These are phyloP conservation scores for Annona squamosa DNA, from an alignment of 164 flowering plant species.

Conservation along the genomic window DNA sequence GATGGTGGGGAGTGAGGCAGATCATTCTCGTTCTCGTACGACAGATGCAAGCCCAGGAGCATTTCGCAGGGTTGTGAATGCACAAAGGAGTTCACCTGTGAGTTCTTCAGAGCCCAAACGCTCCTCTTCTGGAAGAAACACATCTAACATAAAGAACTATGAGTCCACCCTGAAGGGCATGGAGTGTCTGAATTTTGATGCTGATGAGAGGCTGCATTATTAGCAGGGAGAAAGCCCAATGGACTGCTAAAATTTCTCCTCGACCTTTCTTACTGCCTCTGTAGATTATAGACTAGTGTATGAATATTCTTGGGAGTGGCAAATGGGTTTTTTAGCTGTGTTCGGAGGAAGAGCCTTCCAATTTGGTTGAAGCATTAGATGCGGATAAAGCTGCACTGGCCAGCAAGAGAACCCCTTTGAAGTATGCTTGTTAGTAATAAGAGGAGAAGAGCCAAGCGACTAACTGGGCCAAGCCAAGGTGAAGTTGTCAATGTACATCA, in stretches of 20 bases:
- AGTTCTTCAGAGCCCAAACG: slow-evolving; percentile 60
- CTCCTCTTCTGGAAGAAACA: slow-evolving; percentile 46
- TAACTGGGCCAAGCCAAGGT: background rate
- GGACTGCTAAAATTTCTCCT: background rate
- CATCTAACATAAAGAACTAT: slow-evolving; percentile 44
- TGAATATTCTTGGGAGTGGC: slow-evolving; percentile 12
- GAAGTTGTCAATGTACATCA: background rate
- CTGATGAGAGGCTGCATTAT: slow-evolving; percentile 55
- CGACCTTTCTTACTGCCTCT: slow-evolving; percentile 5
- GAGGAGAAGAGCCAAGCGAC: background rate
- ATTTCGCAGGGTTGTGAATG: slow-evolving; percentile 38
- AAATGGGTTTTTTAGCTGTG: slow-evolving; percentile 10
- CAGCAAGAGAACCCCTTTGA: slow-evolving; percentile 1
- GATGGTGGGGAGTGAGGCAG: slow-evolving; percentile 48
- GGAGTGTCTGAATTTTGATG: slow-evolving; percentile 59
- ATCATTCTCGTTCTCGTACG: slow-evolving; percentile 49
- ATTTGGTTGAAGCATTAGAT: background rate
- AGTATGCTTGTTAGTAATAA: background rate
- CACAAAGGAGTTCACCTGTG: slow-evolving; percentile 53
- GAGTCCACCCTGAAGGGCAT: slow-evolving; percentile 78
- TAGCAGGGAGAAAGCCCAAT: slow-evolving; percentile 5
- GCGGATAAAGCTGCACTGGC: background rate
- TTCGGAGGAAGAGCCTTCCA: slow-evolving; percentile 14
- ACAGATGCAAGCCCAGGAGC: slow-evolving; percentile 72
- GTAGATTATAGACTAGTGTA: slow-evolving; percentile 23